A percentile compares a stretch with the other conserved stretches of the same genome.
Conservation (phyloP, 306 rosid species). For the Malus domestica region ASM211411v1 NC_041790.1:12839501-12840000, state of each 20-base stretch:
- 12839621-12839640: neutral
- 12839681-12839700: neutral
- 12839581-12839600: neutral
- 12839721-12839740: neutral
- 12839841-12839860: neutral
- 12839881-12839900: neutral
- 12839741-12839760: neutral
- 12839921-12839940: neutral
- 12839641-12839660: neutral
- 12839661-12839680: neutral
- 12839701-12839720: neutral
- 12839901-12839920: neutral
- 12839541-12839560: neutral
- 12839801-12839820: neutral
- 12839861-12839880: neutral
- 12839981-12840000: neutral
- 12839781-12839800: neutral
- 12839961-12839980: neutral
- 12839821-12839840: neutral
- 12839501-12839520: neutral
- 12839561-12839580: neutral
- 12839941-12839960: neutral
- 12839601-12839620: neutral
- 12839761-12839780: neutral
- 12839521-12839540: neutral